Conservation (phyloP, 306 rosid species). For the Morella rubra region DNA sequence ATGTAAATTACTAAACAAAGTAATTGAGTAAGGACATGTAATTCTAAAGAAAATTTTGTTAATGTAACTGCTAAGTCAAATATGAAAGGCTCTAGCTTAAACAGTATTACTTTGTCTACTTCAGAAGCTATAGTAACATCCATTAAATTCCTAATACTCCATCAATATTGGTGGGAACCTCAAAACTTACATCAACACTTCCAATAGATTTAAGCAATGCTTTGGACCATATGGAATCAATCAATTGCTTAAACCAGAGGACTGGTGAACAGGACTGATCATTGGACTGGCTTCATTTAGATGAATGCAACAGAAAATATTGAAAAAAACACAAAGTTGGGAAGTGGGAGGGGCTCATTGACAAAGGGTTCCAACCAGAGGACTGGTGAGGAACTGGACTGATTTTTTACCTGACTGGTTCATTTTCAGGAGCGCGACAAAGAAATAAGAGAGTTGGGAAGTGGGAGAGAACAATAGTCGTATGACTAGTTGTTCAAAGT, state of each 20-base stretch:
- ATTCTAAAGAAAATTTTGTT: background rate
- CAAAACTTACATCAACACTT: background rate
- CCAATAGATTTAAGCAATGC: background rate
- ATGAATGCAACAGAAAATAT: background rate
- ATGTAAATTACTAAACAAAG: background rate
- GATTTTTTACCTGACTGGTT: too few relatives aligned
- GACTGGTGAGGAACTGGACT: too few relatives aligned
- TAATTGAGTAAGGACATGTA: constrained; percentile 8
- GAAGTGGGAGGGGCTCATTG: too few relatives aligned
- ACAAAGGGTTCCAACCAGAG: too few relatives aligned
- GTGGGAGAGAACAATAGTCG: background rate
- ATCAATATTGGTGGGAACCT: background rate
- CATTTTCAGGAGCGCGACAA: too few relatives aligned
- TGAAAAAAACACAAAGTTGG: background rate
- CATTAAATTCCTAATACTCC: background rate
- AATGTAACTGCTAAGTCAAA: background rate
- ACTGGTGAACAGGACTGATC: background rate
- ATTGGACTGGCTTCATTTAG: background rate
- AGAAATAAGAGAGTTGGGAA: background rate
- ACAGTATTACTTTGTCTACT: background rate
- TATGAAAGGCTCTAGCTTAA: constrained; percentile 1
- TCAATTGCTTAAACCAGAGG: background rate
- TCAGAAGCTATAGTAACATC: background rate
- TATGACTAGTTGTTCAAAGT: constrained; percentile 1
- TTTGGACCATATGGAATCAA: background rate